These are phyloP conservation scores for Terfezia claveryi DNA, from an alignment of 495 filamentous ascomycete species.

Conservation along the genomic window DNA sequence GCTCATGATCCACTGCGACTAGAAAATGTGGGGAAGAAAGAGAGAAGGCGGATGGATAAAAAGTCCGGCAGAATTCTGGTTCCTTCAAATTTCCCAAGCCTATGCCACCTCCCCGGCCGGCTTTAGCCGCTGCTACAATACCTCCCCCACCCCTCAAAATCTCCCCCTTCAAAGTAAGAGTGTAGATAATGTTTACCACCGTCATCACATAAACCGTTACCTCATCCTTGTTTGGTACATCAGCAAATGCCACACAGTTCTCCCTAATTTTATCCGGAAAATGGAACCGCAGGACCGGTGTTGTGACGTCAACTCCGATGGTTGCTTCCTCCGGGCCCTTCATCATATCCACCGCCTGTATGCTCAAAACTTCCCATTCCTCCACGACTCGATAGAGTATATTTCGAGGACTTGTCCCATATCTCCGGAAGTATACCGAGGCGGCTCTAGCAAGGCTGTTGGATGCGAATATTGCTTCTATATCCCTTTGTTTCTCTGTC, in stretches of 20 bases:
- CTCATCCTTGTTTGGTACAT: constrained; percentile 53
- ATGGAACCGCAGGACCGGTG: constrained; percentile 34
- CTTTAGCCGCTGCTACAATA: constrained; percentile 7
- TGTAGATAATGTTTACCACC: constrained; percentile 51
- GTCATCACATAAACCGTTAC: constrained; percentile 67
- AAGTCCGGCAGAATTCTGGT: constrained; percentile 52
- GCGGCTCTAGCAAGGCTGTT: constrained; percentile 54
- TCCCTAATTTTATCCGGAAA: constrained; percentile 51
- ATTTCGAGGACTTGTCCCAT: constrained; percentile 49
- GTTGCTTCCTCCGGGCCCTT: constrained; percentile 36
- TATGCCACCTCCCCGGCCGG: constrained; percentile 45
- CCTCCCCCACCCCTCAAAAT: constrained; percentile 27
- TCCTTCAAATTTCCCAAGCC: constrained; percentile 6
- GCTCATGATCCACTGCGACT: constrained; percentile 42
- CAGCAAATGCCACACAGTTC: constrained; percentile 57
- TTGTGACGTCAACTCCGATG: constrained; percentile 43
- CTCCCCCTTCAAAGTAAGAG: constrained; percentile 54
- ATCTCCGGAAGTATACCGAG: constrained; percentile 62
- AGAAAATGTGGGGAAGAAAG: constrained; percentile 67
- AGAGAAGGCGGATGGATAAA: constrained; percentile 43
- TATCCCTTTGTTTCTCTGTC: constrained; percentile 11
- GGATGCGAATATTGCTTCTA: constrained; percentile 47
- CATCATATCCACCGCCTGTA: constrained; percentile 62
- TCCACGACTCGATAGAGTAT: constrained; percentile 83
- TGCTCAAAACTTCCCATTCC: constrained; percentile 53